Evolutionary conservation across 768 basidiomycete species (phyloP).

Genomic region (Boletus eberwhitei): DNA sequence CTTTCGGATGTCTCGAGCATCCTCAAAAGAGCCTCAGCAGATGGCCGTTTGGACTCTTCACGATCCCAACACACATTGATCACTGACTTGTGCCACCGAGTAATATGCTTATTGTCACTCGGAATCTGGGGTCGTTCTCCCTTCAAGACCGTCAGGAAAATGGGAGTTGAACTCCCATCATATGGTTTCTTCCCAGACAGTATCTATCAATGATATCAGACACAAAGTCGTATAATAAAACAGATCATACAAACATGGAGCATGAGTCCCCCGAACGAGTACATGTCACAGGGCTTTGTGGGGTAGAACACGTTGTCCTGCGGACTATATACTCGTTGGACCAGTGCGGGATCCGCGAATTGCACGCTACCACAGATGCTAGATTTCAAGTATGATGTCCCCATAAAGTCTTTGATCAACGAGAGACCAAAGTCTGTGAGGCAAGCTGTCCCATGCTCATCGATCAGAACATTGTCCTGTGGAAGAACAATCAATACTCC

Average conservation of each 20-base stretch:
- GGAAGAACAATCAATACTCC: not conserved
- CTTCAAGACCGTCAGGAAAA: not conserved
- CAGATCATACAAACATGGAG: constrained; percentile 20
- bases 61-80: constrained; percentile 20
- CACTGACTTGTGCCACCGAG: not conserved
- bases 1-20: constrained; percentile 2
- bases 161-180: not conserved
- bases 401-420: constrained; percentile 22
- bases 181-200: constrained; percentile 21
- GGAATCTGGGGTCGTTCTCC: constrained; percentile 16
- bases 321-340: not conserved
- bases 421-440: constrained; percentile 49
- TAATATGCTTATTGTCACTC: not conserved
- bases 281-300: constrained; percentile 24
- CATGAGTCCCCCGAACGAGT: constrained; percentile 37
- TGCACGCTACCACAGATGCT: constrained; percentile 37
- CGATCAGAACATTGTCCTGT: constrained; percentile 44
- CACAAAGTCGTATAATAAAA: not conserved
- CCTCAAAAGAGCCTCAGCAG: constrained; percentile 4
- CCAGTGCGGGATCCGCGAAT: constrained; percentile 43
- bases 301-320: constrained; percentile 6
- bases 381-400: constrained; percentile 33
- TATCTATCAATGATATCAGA: constrained; percentile 18
- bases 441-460: constrained; percentile 37
- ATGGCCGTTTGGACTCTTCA: constrained; percentile 17